phyloP scores from a whole-genome alignment of 768 basidiomycete genomes.

The Tylopilus vinaceipallidus region DNA sequence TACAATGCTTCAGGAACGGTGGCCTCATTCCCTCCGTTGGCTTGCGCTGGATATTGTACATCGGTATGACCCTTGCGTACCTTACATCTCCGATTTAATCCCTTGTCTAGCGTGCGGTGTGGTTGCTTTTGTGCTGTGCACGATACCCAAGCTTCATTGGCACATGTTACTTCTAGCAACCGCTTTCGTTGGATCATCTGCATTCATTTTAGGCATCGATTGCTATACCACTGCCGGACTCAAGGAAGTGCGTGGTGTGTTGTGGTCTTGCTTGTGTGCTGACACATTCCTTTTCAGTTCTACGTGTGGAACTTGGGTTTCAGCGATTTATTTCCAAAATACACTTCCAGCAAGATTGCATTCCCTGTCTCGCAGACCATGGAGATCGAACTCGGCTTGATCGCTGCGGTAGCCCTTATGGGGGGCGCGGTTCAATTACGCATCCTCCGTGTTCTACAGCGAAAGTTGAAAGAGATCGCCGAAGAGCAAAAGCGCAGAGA shows the following conservation, averaged over 20 bases:
- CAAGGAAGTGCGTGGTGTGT: conserved; percentile 67
- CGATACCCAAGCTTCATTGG: conserved; percentile 84
- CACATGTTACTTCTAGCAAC: conserved; percentile 85
- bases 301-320: conserved; percentile 97
- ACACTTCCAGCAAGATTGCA: conserved; percentile 56
- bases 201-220: conserved; percentile 91
- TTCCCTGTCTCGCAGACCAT: conserved; percentile 89
- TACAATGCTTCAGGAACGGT: conserved; percentile 81
- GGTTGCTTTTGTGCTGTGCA: conserved; percentile 77
- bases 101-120: conserved; percentile 58
- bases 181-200: conserved; percentile 85
- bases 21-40: conserved; percentile 78
- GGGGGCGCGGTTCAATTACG: conserved; percentile 89
- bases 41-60: conserved; percentile 86
- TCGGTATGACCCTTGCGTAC: conserved; percentile 49
- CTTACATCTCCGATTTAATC: conserved; percentile 15
- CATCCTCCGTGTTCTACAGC: conserved; percentile 75
- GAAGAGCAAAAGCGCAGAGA: conserved; percentile 72
- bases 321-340: conserved; percentile 74
- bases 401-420: conserved; percentile 80
- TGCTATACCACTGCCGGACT: conserved; percentile 90
- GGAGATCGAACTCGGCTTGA: conserved; percentile 90
- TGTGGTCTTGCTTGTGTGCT: conserved; percentile 3
- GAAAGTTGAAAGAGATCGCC: conserved; percentile 75
- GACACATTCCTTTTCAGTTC: conserved; percentile 52